Evolutionary conservation across 208 protist species (phyloP).

Genomic region (Blastocrithidia nonstop): DNA sequence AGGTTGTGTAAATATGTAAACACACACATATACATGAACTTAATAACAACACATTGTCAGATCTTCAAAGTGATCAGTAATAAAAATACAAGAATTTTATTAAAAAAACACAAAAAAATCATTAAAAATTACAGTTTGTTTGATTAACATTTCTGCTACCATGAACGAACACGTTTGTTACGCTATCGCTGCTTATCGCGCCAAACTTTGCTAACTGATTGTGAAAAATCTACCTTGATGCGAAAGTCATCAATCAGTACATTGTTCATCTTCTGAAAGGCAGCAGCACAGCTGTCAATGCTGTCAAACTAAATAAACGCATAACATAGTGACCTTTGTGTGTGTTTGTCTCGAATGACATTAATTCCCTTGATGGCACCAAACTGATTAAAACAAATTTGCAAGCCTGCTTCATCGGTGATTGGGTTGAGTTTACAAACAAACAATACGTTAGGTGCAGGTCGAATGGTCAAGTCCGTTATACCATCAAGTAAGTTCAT

Average conservation of each 20-base stretch:
- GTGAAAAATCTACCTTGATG: conserved; percentile 97
- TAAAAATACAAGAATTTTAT: no score
- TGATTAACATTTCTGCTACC: neutral
- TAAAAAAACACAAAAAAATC: no score
- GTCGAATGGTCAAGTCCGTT: conserved; percentile 86
- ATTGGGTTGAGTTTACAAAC: conserved; percentile 97
- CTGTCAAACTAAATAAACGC: conserved; percentile 97
- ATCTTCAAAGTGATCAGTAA: no score
- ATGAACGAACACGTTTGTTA: conserved; percentile 21
- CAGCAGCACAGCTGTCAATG: conserved; percentile 75
- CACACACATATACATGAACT: no score
- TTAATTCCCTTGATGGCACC: conserved; percentile 83
- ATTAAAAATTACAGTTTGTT: no score
- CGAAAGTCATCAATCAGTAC: conserved; percentile 96
- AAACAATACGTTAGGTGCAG: conserved; percentile 97
- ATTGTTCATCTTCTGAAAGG: conserved; percentile 96
- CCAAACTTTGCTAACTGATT: conserved; percentile 89
- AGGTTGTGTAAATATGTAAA: no score
- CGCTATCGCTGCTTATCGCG: conserved; percentile 31
- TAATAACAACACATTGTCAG: no score
- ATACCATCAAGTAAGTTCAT: conserved; percentile 94
- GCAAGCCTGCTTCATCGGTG: conserved; percentile 90
- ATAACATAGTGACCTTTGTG: conserved; percentile 88
- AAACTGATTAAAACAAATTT: conserved; percentile 93
- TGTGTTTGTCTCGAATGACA: conserved; percentile 51